A percentile compares a stretch with the other conserved stretches of the same genome.
phyloP scores from a whole-genome alignment of 2,329 filamentous ascomycete genomes.

The Colletotrichum liaoningense region DNA sequence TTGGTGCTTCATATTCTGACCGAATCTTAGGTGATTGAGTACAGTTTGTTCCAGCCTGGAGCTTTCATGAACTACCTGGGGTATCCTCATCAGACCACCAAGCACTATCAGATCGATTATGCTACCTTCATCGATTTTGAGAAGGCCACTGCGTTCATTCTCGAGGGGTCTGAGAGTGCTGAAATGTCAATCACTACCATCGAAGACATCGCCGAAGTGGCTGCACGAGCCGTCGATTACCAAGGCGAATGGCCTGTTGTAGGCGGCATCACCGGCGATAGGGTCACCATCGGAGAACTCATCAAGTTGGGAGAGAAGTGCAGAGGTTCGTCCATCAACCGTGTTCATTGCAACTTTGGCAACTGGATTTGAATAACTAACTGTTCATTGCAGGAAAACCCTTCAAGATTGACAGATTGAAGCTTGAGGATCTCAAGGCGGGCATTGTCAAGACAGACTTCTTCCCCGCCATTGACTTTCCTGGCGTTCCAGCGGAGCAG shows the following conservation, averaged over 20 bases:
- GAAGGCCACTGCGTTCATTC: slow-evolving; percentile 44
- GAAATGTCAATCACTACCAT: slow-evolving; percentile 47
- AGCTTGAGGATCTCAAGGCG: slow-evolving; percentile 45
- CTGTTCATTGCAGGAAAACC: slow-evolving; percentile 35
- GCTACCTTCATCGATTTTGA: slow-evolving; percentile 43
- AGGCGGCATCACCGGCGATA: slow-evolving; percentile 51
- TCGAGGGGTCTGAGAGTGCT: slow-evolving; percentile 44
- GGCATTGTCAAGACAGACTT: slow-evolving; percentile 42
- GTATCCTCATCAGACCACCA: slow-evolving; percentile 52
- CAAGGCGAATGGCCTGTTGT: slow-evolving; percentile 52
- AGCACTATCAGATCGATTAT: slow-evolving; percentile 44
- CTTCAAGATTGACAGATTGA: slow-evolving; percentile 45
- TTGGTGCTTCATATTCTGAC: background rate
- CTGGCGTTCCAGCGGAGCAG: slow-evolving; percentile 42
- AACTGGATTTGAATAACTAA: background rate
- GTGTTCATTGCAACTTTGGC: no score
- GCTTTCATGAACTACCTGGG: slow-evolving; percentile 61
- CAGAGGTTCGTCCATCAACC: slow-evolving; percentile 41
- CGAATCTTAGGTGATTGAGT: slow-evolving; percentile 54
- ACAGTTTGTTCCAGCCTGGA: slow-evolving; percentile 61
- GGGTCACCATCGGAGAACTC: slow-evolving; percentile 43
- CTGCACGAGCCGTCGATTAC: slow-evolving; percentile 50
- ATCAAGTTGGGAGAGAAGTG: slow-evolving; percentile 47
- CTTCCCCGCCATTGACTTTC: slow-evolving; percentile 41
- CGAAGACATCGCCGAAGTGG: slow-evolving; percentile 48